Base-by-base conservation (phyloP, 495 filamentous ascomycete genomes). In the Penicillium nucicola region DNA sequence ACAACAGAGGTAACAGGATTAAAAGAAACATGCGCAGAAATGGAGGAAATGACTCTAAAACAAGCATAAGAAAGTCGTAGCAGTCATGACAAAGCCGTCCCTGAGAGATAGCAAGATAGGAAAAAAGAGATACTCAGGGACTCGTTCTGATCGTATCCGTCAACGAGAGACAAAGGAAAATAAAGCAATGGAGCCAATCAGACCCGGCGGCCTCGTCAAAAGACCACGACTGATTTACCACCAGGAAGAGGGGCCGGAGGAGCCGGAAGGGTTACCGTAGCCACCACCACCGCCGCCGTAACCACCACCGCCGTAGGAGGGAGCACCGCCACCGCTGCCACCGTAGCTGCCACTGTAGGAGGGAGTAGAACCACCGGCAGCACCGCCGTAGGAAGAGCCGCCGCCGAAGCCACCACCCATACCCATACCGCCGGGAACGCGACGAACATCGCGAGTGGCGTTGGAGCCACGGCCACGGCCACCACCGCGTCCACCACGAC, bases 391-490 rank as follows among this genome's bases (percentile, higher is more conserved):
- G 36, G 77, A 75, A 74, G 77, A 77, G 47, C 77, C 75, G 55
- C 84, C 84, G 31, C 79, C 81, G 52, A 60, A 67, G 41, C 45
- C 28, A 48, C 79, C 82, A 33, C 67, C 67, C 62, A 64, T 60
- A 44, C 67, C 68, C 62, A 64, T 61, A 42, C 62, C 55, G 41
- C 67, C 67, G 36, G 67, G 67, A 33, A 62, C 36, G 30, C 90
- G 91, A 72, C 93, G 89, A 76, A 96, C 87, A 69, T 97, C 95
- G 67, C 91, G 89, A 65, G 87, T 93, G 54, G 84, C 84, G 63
- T 65, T 67, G 56, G 77, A 34, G 20, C 57, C 75, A 52, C 82
- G 76, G 60, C 78, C 73, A 60, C 87, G 85, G 56, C 87, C 81
- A 50, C 86, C 78, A 50, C 90, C 79, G 51, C 90, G 79, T 37